Evolutionary conservation across 2,329 filamentous ascomycete species (phyloP).

Genomic region (Clarireedia monteithiana): DNA sequence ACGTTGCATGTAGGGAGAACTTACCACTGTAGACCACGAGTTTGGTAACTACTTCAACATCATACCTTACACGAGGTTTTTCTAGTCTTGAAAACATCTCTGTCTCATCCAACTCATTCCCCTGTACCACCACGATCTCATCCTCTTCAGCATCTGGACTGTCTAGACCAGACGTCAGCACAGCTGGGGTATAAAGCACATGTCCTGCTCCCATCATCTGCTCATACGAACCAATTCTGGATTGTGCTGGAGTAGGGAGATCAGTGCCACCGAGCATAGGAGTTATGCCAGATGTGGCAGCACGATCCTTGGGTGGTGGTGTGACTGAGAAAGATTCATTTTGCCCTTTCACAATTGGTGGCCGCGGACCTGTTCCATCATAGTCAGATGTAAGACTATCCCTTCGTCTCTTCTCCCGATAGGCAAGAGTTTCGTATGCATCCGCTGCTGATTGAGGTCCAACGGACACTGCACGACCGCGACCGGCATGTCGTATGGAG

Average conservation of each 20-base stretch:
- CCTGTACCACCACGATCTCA: slow-evolving; percentile 34
- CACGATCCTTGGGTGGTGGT: slow-evolving; percentile 17
- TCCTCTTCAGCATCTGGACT: slow-evolving; percentile 31
- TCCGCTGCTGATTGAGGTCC: slow-evolving; percentile 95
- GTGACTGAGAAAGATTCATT: slow-evolving; percentile 13
- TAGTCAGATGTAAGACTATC: slow-evolving; percentile 39
- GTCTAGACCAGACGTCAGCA: slow-evolving; percentile 26
- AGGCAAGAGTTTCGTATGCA: slow-evolving; percentile 90
- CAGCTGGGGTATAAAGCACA: slow-evolving; percentile 31
- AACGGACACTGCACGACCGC: slow-evolving; percentile 76
- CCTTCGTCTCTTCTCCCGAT: slow-evolving; percentile 64
- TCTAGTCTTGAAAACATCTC: slow-evolving; percentile 81
- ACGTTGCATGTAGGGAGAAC: slow-evolving; percentile 26
- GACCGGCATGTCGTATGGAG: slow-evolving; percentile 69
- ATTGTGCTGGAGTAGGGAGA: slow-evolving; percentile 38
- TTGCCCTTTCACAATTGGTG: neutral
- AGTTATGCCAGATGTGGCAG: slow-evolving; percentile 35
- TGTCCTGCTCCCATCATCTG: slow-evolving; percentile 65
- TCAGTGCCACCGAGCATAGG: slow-evolving; percentile 29
- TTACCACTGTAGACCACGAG: slow-evolving; percentile 87
- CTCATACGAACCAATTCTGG: slow-evolving; percentile 56
- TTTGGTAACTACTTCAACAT: slow-evolving; percentile 98
- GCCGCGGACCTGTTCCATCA: slow-evolving; percentile 14
- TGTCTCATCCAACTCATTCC: slow-evolving; percentile 51
- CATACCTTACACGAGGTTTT: slow-evolving; percentile 84